Conservation (phyloP, 164 flowering plant genomes). For the Saururus chinensis region DNA sequence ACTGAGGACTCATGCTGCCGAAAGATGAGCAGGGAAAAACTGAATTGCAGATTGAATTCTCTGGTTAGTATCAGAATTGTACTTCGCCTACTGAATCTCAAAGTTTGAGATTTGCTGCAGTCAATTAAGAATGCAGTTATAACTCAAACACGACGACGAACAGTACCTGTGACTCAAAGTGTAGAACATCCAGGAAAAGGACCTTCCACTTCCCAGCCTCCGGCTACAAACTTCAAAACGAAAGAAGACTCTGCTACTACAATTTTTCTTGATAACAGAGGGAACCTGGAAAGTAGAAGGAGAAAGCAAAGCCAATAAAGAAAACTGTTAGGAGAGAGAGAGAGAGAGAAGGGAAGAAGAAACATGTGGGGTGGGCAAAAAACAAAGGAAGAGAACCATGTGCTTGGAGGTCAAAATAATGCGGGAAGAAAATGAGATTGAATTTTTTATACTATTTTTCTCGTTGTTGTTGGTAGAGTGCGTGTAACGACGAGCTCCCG, state of each 20-base stretch:
- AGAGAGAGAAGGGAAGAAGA: constrained; percentile 10
- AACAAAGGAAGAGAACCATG: constrained; percentile 33
- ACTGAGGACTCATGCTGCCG: no score
- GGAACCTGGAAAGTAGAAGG: constrained; percentile 12
- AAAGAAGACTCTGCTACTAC: background rate
- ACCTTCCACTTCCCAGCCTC: background rate
- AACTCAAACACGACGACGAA: background rate
- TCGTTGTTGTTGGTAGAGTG: background rate
- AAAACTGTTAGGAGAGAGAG: constrained; percentile 4
- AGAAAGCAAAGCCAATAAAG: constrained; percentile 6
- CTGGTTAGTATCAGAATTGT: no score
- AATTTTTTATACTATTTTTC: background rate
- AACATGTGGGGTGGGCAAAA: constrained; percentile 24
- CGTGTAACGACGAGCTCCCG: constrained; percentile 1
- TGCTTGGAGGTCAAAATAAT: constrained; percentile 47
- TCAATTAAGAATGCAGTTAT: no score
- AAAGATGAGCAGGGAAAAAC: no score
- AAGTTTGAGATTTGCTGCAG: no score
- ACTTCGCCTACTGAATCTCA: no score
- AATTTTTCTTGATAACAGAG: background rate
- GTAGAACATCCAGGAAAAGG: no score
- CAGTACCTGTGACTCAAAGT: background rate
- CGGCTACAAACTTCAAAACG: constrained; percentile 13
- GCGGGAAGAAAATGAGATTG: constrained; percentile 10
- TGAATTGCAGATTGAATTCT: no score